Conservation (phyloP, 2,329 filamentous ascomycete genomes). For the Nemania sp. region DNA sequence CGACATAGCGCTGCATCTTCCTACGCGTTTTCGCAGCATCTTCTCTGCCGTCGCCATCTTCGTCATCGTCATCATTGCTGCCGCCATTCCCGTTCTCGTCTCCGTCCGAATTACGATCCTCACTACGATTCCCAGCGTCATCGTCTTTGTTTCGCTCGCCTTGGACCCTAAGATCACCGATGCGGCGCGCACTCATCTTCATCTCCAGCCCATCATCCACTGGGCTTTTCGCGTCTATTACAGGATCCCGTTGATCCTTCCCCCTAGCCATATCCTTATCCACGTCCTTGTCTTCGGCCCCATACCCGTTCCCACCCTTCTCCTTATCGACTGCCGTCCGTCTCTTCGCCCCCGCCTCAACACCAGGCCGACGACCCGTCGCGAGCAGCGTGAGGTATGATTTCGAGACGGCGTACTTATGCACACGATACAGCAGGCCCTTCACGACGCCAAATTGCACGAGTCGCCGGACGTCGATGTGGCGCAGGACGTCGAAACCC, state of each 20-base stretch:
- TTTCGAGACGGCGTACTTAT: constrained; percentile 82
- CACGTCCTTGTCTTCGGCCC: not conserved
- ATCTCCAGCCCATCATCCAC: constrained; percentile 23
- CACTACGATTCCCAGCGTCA: not conserved
- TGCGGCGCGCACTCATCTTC: constrained; percentile 15
- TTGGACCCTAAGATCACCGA: not conserved
- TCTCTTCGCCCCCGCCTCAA: constrained; percentile 24
- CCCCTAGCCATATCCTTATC: constrained; percentile 12
- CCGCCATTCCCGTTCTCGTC: constrained; percentile 8
- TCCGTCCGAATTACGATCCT: not conserved
- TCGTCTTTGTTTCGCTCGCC: not conserved
- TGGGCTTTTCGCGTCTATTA: not conserved
- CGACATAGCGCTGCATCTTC: constrained; percentile 66
- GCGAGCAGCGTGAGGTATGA: constrained; percentile 61
- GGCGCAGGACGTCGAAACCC: constrained; percentile 66
- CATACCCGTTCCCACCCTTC: not conserved
- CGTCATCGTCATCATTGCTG: constrained; percentile 26
- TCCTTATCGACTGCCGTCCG: not conserved
- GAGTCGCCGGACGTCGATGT: constrained; percentile 85
- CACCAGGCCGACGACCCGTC: constrained; percentile 50
- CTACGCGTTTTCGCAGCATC: constrained; percentile 36
- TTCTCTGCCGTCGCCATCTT: constrained; percentile 11
- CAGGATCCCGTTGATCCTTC: not conserved
- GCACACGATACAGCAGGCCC: constrained; percentile 87
- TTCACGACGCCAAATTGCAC: constrained; percentile 97